Evolutionary conservation across 305 asterid genomes (phyloP).

Genomic region (Vinca major): DNA sequence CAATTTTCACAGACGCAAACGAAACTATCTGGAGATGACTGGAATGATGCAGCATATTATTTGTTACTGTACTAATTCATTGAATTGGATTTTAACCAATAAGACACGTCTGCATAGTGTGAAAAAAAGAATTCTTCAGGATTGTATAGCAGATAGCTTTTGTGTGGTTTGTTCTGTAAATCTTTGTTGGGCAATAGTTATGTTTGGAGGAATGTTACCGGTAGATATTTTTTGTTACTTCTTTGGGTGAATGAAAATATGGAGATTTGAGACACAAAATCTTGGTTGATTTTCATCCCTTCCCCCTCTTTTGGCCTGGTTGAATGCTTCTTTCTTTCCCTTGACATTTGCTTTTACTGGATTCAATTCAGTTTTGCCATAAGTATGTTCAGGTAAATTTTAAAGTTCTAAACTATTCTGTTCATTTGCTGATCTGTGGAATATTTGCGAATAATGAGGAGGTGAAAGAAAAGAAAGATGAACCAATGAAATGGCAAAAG

Average conservation of each 20-base stretch:
- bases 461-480: neutral
- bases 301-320: neutral
- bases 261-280: neutral
- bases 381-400: neutral
- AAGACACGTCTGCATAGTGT: neutral
- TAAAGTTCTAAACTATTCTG: neutral
- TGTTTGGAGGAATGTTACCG: neutral
- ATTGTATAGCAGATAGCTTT: conserved; percentile 8
- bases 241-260: neutral
- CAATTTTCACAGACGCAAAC: conserved; percentile 61
- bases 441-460: neutral
- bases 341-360: neutral
- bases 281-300: neutral
- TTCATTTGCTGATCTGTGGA: neutral
- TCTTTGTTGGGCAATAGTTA: neutral
- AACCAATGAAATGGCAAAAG: neutral
- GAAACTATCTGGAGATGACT: conserved; percentile 57
- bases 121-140: neutral
- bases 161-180: conserved; percentile 5
- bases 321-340: too few species aligned
- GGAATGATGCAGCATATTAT: conserved; percentile 7
- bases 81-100: conserved; percentile 12
- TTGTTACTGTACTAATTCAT: conserved; percentile 25
- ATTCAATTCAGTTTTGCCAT: neutral
- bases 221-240: neutral